Evolutionary conservation across 2,329 filamentous ascomycete species (phyloP), one percentile per base, ranked within the genome.

Genomic region (Alternaria alternata): DNA sequence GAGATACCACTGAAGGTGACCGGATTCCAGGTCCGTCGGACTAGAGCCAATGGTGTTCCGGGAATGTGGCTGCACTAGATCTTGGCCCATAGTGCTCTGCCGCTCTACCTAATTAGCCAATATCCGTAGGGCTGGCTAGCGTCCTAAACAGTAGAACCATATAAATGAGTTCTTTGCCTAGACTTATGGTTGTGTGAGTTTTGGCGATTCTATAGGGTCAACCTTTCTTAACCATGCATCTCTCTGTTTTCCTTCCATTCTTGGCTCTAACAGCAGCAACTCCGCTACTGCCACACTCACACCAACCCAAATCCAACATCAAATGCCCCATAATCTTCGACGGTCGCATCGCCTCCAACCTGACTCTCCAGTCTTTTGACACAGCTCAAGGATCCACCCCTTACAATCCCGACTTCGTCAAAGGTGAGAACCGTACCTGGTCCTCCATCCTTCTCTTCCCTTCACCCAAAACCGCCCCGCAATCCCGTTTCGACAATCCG

Each of bases 241-340:
- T 48, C 5, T 12, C 18, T 12, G 1, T 3, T 3, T 5, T 24
- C 2, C 12, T 48, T 8, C 46, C 30, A 1, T n/a, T 38, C 5
- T 8, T 49, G 7, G 32, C 30, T 24, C 3, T 38, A 9, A 5
- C 20, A 20, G 18, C 22, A 1, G 32, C 46, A 7, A 36, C 20
- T 9, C 30, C 46, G 12, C 32, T 49, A 3, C 30, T 11, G 1
- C 18, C 20, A 20, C 12, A 42, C 12, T 12, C 12, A 5, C 20
- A 42, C 11, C 11, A 16, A 42, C 11, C 39, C 39, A 42, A 34
- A 11, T 2, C 39, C 20, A 12, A 43, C 12, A 65, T 68, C 2
- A 60, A 69, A 63, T 74, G 72, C 28, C 72, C 72, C n/a, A 51
- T 75, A 11, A 69, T 75, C 43, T 72, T 75, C 54, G 73, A 75